Evolutionary conservation across 2,329 filamentous ascomycete genomes (phyloP), one percentile per base, ranked within the genome.

Genomic region (Claviceps monticola): DNA sequence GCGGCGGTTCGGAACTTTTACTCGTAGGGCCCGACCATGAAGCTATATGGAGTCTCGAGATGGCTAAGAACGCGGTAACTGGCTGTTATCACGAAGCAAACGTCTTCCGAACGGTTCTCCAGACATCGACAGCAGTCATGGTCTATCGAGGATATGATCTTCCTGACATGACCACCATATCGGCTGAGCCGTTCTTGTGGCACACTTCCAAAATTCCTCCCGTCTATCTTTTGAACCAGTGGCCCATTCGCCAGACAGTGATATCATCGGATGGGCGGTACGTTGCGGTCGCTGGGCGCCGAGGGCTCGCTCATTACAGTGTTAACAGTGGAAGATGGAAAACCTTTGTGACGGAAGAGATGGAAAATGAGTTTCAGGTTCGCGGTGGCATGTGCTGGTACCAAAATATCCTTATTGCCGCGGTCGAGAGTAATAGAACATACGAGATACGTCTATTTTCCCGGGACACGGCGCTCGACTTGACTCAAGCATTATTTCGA

Each of bases 361-460:
- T 84, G 62, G 93, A 97, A 66, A 89, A 90, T 60, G 88, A 90
- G 56, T 98, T 98, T 63, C 82, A 88, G 23, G 88, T 98, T 14
- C 78, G 90, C 56, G 93, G 93, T 48, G 93, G 93, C 6, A 95
- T 98, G 90, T 97, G 91, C 65, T 98, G 93, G 93, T 90, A 95
- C 64, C 89, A 95, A 58, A 91, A 98, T 67, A 86, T 97, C 36
- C 74, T 98, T 17, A 87, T 97, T 52, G 90, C 89, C 41, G 89
- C 91, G 4, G 84, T 96, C n/a, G 93, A 98, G 66, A 83, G 81
- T 51, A 86, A 86, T 58, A 79, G 83, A 57, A 82, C 82, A 21
- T 89, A 89, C 60, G 86, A 95, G 71, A 70, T 98, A 48, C 86
- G 93, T n/a, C 75, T 98, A 16, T 97, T 91, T 66, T 95, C 91